phyloP scores from a whole-genome alignment of 2,329 filamentous ascomycete species.

The Aschersonia sp. region DNA sequence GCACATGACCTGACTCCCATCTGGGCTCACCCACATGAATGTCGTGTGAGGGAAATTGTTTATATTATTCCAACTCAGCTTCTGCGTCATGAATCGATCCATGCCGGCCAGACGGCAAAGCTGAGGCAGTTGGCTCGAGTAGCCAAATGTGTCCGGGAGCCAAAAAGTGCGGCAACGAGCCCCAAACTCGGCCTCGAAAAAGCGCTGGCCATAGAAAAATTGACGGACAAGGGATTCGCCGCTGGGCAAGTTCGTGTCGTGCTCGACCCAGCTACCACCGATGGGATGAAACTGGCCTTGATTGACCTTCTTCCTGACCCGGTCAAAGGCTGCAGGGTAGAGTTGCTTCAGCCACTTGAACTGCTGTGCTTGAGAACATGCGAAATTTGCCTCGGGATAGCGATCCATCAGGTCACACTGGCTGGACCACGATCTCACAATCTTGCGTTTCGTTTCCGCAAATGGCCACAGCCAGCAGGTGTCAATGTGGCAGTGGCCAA shows the following conservation, averaged over 20 bases:
- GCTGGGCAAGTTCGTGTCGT: conserved; percentile 94
- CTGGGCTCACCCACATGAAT: conserved; percentile 94
- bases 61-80: conserved; percentile 99
- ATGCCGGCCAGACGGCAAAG: conserved; percentile 89
- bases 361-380: conserved; percentile 87
- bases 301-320: conserved; percentile 82
- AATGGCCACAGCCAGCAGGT: conserved; percentile 98
- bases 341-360: conserved; percentile 92
- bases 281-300: conserved; percentile 87
- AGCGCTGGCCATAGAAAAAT: conserved; percentile 89
- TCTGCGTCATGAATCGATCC: conserved; percentile 93
- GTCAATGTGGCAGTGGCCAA: conserved; percentile 96
- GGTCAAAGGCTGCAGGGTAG: conserved; percentile 79
- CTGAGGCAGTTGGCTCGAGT: conserved; percentile 88
- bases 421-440: conserved; percentile 89
- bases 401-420: conserved; percentile 91
- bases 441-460: conserved; percentile 93
- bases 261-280: conserved; percentile 96
- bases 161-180: conserved; percentile 84
- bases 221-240: conserved; percentile 89
- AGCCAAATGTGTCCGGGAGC: conserved; percentile 96
- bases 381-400: conserved; percentile 87
- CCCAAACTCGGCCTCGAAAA: conserved; percentile 88
- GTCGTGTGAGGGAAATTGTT: conserved; percentile 98
- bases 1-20: conserved; percentile 91